Conservation (phyloP, 306 rosid genomes). For the Benincasa hispida region DNA sequence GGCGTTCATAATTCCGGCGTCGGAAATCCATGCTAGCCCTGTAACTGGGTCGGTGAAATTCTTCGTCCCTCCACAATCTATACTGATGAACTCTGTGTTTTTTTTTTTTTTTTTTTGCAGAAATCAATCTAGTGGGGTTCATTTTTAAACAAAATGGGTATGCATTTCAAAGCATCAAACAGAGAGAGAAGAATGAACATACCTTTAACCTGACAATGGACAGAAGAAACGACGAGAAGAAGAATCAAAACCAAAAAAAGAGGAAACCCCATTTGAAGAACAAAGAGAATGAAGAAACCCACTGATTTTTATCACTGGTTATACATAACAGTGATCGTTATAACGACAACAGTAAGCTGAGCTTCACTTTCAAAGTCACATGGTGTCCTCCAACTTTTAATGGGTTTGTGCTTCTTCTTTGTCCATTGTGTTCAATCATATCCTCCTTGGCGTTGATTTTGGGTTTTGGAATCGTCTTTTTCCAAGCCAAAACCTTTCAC, state of each 20-base stretch:
- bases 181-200: slow-evolving; percentile 13
- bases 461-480: slow-evolving; percentile 45
- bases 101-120: not conserved
- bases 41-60: slow-evolving; percentile 58
- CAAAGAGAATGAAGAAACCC: slow-evolving; percentile 4
- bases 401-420: slow-evolving; percentile 16
- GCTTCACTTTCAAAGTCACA: not conserved
- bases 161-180: not conserved
- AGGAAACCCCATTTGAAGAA: slow-evolving; percentile 43
- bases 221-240: slow-evolving; percentile 28
- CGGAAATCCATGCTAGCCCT: slow-evolving; percentile 71
- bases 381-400: slow-evolving; percentile 17
- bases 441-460: slow-evolving; percentile 18
- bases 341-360: not conserved
- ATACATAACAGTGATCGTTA: slow-evolving; percentile 7
- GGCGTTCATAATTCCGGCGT: slow-evolving; percentile 34
- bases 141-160: not conserved
- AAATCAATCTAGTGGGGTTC: not conserved
- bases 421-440: slow-evolving; percentile 44
- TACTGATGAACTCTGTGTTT: slow-evolving; percentile 66
- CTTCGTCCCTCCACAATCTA: slow-evolving; percentile 72
- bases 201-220: slow-evolving; percentile 72
- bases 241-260: slow-evolving; percentile 24
- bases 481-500: slow-evolving; percentile 4
- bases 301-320: not conserved